Evolutionary conservation across 2,329 filamentous ascomycete species (phyloP).

Genomic region (Sclerotinia borealis): DNA sequence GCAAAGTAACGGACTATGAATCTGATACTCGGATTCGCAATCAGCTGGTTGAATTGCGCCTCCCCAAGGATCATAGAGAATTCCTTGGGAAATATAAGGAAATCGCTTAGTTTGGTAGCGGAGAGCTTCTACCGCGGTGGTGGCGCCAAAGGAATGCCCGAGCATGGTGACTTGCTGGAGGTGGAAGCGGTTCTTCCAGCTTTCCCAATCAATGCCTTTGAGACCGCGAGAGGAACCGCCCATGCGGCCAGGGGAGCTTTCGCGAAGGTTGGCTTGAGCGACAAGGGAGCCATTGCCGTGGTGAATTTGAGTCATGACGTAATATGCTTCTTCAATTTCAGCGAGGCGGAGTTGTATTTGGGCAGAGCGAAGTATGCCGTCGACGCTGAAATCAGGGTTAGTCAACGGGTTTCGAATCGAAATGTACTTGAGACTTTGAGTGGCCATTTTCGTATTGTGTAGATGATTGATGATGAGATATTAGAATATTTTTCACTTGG

Average conservation of each 20-base stretch:
- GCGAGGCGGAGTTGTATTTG: slow-evolving; percentile 58
- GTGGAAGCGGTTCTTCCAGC: slow-evolving; percentile 52
- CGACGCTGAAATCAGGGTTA: slow-evolving; percentile 35
- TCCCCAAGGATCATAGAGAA: slow-evolving; percentile 63
- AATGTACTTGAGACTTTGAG: not conserved
- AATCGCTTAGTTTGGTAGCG: slow-evolving; percentile 46
- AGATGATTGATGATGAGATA: not conserved
- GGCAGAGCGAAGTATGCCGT: slow-evolving; percentile 51
- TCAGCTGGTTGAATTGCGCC: slow-evolving; percentile 39
- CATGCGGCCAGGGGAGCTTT: slow-evolving; percentile 43
- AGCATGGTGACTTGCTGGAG: slow-evolving; percentile 53
- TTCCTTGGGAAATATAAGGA: slow-evolving; percentile 53
- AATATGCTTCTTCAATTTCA: slow-evolving; percentile 58
- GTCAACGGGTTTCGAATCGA: not conserved
- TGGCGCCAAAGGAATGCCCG: slow-evolving; percentile 62
- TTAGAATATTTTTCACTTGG: not conserved
- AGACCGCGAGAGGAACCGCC: slow-evolving; percentile 55
- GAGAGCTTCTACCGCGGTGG: slow-evolving; percentile 55
- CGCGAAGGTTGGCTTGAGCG: slow-evolving; percentile 46
- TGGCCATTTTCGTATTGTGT: not conserved
- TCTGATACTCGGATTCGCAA: slow-evolving; percentile 40
- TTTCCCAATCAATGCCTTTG: slow-evolving; percentile 47
- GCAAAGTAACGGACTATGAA: slow-evolving; percentile 50
- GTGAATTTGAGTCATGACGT: slow-evolving; percentile 49
- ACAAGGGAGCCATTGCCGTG: slow-evolving; percentile 47